These are phyloP conservation scores for Candida sanyiensis DNA, from an alignment of 805 yeast species.

Conservation along the genomic window DNA sequence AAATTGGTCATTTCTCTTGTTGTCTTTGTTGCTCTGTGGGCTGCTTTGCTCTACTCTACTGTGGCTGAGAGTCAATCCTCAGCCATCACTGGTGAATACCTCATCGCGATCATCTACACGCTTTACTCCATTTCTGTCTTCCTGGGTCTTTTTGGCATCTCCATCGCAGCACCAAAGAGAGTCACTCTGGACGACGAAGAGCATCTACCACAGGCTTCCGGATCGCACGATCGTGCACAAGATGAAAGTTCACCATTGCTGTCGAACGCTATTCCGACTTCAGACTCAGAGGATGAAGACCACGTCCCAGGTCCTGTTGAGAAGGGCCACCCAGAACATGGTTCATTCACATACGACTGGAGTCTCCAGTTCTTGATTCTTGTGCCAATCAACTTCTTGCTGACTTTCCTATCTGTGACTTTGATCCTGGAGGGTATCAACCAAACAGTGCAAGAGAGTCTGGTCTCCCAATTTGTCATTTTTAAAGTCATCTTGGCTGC, in stretches of 20 bases:
- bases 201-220: constrained; percentile 25
- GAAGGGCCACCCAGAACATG: constrained; percentile 20
- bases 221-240: not conserved
- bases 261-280: constrained; percentile 16
- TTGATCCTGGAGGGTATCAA: constrained; percentile 57
- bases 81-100: constrained; percentile 43
- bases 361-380: constrained; percentile 60
- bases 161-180: constrained; percentile 27
- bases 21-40: constrained; percentile 53
- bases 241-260: constrained; percentile 32
- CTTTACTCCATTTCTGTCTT: constrained; percentile 42
- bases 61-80: constrained; percentile 40
- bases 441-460: constrained; percentile 69
- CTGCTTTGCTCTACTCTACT: constrained; percentile 44
- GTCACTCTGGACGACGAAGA: constrained; percentile 13
- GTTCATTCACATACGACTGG: constrained; percentile 72
- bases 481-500: constrained; percentile 31
- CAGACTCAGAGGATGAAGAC: constrained; percentile 14
- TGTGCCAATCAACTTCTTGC: constrained; percentile 57
- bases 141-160: constrained; percentile 43
- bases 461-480: constrained; percentile 35
- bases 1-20: constrained; percentile 55
- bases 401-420: constrained; percentile 47
- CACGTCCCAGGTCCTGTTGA: constrained; percentile 1
- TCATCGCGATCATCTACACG: constrained; percentile 40